Base-by-base conservation (phyloP, 208 protist genomes). In the Trypanosoma vivax region DNA sequence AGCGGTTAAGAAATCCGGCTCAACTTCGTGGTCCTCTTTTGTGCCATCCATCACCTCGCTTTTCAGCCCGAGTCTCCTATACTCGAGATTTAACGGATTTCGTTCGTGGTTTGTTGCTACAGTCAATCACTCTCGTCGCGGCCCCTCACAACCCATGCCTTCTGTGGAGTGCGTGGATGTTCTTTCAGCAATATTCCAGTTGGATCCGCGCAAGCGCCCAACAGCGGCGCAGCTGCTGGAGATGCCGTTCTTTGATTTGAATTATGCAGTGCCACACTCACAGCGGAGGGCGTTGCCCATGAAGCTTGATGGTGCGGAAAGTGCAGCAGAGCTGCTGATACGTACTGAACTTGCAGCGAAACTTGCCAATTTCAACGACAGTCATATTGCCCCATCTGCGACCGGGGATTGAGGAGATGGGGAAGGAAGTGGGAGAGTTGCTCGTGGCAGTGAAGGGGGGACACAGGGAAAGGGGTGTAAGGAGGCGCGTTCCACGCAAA, bases 221-320 rank as follows among this genome's bases (percentile, higher is more conserved):
- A 81, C 78, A 25, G 83, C 83, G 23, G 76, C 65, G 43, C 64
- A 87, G 69, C 68, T 94, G 42, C 69, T 91, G 47, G 52, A 81
- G 18, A 85, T 88, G 70, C 76, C 81, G 3, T 90, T 90, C 57
- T 94, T 91, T 34, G 54, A 69, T 28, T 49, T 76, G 5, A 23
- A 31, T 7, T 38, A 33, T 11, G 34, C 18, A 5, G 46, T 29
- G 14, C 34, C 57, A 27, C 34, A 35, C 16, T 4, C 42, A 4
- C 18, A 13, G 14, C 39, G 18, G 5, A 19, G 7, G 18, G 43
- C 23, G 5, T 10, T 14, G 7, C 6, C 4, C 11, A 50, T 3
- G 5, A 23, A 49, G 4, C 5, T 9, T 16, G 18, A 46, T 9
- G 27, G 29, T 1, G 47, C 45, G 37, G 38, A 49, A 18, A 38